Base-by-base conservation (phyloP, 2,329 filamentous ascomycete species). In the Aspergillus nomiae region DNA sequence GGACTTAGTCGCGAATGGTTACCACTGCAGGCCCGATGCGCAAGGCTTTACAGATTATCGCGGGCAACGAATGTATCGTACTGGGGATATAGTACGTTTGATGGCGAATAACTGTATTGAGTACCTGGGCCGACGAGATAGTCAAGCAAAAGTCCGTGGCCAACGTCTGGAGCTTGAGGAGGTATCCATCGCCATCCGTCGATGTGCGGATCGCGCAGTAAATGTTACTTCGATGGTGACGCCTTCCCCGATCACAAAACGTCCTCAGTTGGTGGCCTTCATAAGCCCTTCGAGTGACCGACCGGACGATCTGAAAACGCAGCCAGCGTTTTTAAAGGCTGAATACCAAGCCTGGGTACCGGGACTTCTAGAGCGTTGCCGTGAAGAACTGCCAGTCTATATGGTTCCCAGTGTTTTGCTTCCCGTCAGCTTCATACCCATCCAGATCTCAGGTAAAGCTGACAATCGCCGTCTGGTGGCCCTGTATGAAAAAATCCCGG, bases 161-260 rank as follows among this genome's bases (percentile, higher is more conserved):
- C 63, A 64, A 11, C 56, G 63, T 10, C 55, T 64, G 24, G 62
- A 62, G 30, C 59, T 64, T 16, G 62, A 59, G 21, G 62, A 64
- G 16, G 62, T 64, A 4, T 64, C 62, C n/a, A 41, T 50, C 14
- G 63, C 56, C 0, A 46, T 65, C 12, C 63, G 61, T 34, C 58
- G 58, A 14, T 63, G 63, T 51, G 58, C 61, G 0, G 48, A 55
- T 3, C 54, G 56, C 41, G 54, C 63, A n/a, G 38, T 65, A 41
- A 65, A 65, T 41, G 61, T 65, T 11, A 63, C 63, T 32, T 65
- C 63, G 11, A 65, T 65, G 38, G 59, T 65, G 50, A 63, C 63
- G 0, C 61, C 63, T 21, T 65, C 63, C 4, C 61, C 63, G 12
- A 59, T 63, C n/a, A 65, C 63, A 8, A 65, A 65, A 30, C 61